Percentiles rank a stretch among this genome's conserved stretches.
Conservation (phyloP, 2,329 filamentous ascomycete species). For the Ceratocystis albifundus region DNA sequence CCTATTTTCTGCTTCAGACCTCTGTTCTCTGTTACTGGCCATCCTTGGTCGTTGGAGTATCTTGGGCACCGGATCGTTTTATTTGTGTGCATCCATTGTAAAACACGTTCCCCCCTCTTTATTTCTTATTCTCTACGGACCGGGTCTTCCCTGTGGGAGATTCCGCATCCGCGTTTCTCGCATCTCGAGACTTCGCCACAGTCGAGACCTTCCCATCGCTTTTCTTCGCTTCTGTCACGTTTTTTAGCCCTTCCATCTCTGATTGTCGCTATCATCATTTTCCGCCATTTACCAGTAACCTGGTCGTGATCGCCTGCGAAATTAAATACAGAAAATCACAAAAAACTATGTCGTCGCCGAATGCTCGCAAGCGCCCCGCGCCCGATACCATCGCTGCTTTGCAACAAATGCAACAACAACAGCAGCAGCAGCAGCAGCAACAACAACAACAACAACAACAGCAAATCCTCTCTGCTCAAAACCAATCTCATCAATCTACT, state of each 20-base stretch:
- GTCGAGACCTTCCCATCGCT: background rate
- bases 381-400: slow-evolving; percentile 12
- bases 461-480: slow-evolving; percentile 1
- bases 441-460: slow-evolving; percentile 22
- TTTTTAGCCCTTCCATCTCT: background rate
- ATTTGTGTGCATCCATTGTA: slow-evolving; percentile 1
- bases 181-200: background rate
- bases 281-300: background rate
- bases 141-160: slow-evolving; percentile 22
- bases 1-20: slow-evolving; percentile 1
- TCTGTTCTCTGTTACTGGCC: background rate
- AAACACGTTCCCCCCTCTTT: background rate
- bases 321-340: background rate
- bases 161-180: slow-evolving; percentile 18
- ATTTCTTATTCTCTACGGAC: slow-evolving; percentile 8
- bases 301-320: background rate
- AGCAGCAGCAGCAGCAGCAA: slow-evolving; percentile 19
- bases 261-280: background rate
- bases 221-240: background rate
- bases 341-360: slow-evolving; percentile 20
- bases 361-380: slow-evolving; percentile 22
- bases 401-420: slow-evolving; percentile 21
- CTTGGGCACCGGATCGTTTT: background rate
- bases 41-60: background rate
- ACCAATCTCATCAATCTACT: background rate